phyloP scores from a whole-genome alignment of 805 yeast genomes.

The Metahyphopichia silvanorum region DNA sequence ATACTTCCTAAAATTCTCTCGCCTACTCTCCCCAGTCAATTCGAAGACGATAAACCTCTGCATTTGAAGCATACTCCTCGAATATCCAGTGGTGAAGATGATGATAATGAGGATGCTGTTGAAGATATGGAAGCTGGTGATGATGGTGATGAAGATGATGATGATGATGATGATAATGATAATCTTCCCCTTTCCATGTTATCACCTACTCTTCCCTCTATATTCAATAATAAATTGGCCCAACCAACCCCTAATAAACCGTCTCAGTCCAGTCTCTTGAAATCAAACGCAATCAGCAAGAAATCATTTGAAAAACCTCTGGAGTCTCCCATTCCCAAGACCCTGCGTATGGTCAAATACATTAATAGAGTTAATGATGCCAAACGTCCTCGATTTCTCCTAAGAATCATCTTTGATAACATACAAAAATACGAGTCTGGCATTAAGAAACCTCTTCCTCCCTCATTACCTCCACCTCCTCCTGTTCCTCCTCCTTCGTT shows the following conservation, averaged over 20 bases:
- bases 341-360: conserved; percentile 26
- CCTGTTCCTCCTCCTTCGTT: too few relatives aligned
- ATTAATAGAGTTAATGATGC: conserved; percentile 26
- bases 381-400: conserved; percentile 20
- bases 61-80: conserved; percentile 5
- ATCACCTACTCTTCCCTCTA: conserved; percentile 32
- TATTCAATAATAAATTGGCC: conserved; percentile 11
- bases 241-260: conserved; percentile 16
- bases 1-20: conserved; percentile 36
- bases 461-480: too few relatives aligned
- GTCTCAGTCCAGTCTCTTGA: neutral
- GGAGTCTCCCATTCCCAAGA: too few relatives aligned
- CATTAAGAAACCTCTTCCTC: conserved; percentile 3
- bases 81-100: neutral
- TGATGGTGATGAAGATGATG: neutral
- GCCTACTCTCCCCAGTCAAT: conserved; percentile 30
- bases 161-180: conserved; percentile 15
- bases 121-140: conserved; percentile 5
- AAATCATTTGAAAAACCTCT: neutral
- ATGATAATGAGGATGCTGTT: conserved; percentile 2
- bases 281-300: neutral
- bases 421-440: conserved; percentile 12
- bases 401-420: conserved; percentile 20
- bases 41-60: neutral
- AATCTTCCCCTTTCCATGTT: conserved; percentile 26